Conservation (phyloP, 768 basidiomycete species). For the Agaricus subrufescens region DNA sequence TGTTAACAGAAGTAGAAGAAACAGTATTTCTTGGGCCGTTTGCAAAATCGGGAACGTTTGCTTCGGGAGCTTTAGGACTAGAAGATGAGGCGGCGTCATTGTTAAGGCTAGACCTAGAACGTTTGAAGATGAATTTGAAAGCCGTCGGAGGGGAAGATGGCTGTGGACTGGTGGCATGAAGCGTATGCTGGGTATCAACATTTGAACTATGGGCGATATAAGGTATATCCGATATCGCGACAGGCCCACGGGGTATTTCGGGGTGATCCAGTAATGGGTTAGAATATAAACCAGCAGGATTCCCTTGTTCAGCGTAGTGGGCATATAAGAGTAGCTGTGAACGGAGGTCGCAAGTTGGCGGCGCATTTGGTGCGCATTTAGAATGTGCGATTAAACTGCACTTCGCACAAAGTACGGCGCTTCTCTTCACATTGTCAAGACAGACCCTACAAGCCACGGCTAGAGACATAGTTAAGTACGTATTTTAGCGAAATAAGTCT, state of each 20-base stretch:
- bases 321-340: conserved; percentile 76
- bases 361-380: conserved; percentile 68
- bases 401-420: conserved; percentile 80
- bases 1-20: conserved; percentile 7
- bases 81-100: conserved; percentile 26
- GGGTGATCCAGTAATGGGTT: conserved; percentile 45
- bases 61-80: conserved; percentile 13
- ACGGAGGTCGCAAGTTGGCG: conserved; percentile 78
- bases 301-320: conserved; percentile 70
- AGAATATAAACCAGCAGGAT: conserved; percentile 46
- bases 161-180: conserved; percentile 13
- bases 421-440: conserved; percentile 73
- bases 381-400: conserved; percentile 88
- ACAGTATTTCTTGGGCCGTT: conserved; percentile 21
- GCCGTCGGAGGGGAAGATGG: conserved; percentile 47
- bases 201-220: conserved; percentile 42
- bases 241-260: conserved; percentile 33
- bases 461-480: conserved; percentile 23
- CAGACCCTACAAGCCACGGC: conserved; percentile 89
- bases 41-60: conserved; percentile 10
- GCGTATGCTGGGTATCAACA: conserved; percentile 31
- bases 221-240: conserved; percentile 54
- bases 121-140: conserved; percentile 66
- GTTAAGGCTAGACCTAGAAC: conserved; percentile 55
- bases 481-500: conserved; percentile 10